Base-by-base conservation (phyloP, 805 yeast species). In the Kuraishia ogatae region DNA sequence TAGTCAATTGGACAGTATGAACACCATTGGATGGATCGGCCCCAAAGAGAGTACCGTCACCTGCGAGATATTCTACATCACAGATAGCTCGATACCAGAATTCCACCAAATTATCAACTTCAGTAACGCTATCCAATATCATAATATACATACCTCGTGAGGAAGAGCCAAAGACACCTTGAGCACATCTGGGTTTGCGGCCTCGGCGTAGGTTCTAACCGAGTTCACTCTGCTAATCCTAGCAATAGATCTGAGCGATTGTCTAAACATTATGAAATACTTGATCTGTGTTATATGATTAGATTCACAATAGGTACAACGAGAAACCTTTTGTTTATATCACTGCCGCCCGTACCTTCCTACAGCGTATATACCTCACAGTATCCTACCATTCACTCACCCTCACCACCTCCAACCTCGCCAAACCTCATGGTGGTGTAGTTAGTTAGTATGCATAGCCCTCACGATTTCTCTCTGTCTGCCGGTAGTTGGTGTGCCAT, bases 151-250 rank as follows among this genome's bases (percentile, higher is more conserved):
- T 20, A 43, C 54, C 74, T 86, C 84, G 72, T 89, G 91, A 62
- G 99, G 99, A 66, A 92, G 82, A 57, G 97, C 93, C 66, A 94
- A 83, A 56, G 96, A 87, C 68, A 94, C 80, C 72, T 85, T 90
- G 73, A 94, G 81, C 62, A 84, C 84, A 68, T 86, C 94, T 59
- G 86, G 72, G 54, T 81, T 62, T 53, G 83, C 72, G 61, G 87
- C 96, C 64, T 93, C 96, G 65, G 99, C 99, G 72, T 92, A 93
- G 59, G 87, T 78, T 84, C 97, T 87, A 74, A 81, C 84, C 63
- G 81, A 82, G 58, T 79, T 78, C 59, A 70, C 62, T 70, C 81
- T 74, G 63, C 83, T 74, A 64, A 77, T 80, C 75, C 81, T 80
- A 62, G 84, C 75, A 64, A 78, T 77, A 67, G 80, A 75, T 76